Conservation (phyloP, 305 asterid species). For the Fraxinus angustifolia region DNA sequence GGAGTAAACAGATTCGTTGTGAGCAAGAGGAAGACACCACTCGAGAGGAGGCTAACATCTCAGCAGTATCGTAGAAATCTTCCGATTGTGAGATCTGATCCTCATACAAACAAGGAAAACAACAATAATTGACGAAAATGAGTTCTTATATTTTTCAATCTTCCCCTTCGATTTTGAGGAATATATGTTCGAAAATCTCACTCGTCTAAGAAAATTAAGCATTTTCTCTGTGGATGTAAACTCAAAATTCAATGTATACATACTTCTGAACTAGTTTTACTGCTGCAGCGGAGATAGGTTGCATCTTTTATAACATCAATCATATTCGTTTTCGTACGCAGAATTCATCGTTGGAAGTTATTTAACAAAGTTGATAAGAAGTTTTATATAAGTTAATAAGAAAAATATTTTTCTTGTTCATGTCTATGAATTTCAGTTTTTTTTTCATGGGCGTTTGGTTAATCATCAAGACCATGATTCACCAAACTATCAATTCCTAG, state of each 20-base stretch:
- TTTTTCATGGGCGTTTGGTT: neutral
- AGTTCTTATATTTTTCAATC: neutral
- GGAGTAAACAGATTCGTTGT: slow-evolving; percentile 92
- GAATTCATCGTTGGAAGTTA: neutral
- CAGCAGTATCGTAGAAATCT: slow-evolving; percentile 72
- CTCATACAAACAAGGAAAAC: slow-evolving; percentile 41
- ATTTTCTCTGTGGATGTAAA: neutral
- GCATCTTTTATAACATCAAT: neutral
- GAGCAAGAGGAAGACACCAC: slow-evolving; percentile 92
- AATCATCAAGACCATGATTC: neutral
- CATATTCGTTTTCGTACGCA: neutral
- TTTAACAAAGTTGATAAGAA: neutral
- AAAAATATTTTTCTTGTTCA: neutral
- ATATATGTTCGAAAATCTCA: neutral
- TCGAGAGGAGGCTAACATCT: slow-evolving; percentile 84
- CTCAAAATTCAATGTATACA: neutral
- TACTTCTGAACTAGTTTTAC: neutral
- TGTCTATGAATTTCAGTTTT: neutral
- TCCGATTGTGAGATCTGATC: slow-evolving; percentile 56
- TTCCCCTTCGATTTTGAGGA: neutral
- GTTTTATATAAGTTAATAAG: neutral
- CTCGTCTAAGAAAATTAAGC: neutral
- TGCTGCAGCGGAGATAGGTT: neutral
- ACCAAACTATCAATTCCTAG: neutral
- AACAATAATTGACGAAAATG: slow-evolving; percentile 31